phyloP scores from a whole-genome alignment of 2,329 filamentous ascomycete genomes.

The Septoria linicola region DNA sequence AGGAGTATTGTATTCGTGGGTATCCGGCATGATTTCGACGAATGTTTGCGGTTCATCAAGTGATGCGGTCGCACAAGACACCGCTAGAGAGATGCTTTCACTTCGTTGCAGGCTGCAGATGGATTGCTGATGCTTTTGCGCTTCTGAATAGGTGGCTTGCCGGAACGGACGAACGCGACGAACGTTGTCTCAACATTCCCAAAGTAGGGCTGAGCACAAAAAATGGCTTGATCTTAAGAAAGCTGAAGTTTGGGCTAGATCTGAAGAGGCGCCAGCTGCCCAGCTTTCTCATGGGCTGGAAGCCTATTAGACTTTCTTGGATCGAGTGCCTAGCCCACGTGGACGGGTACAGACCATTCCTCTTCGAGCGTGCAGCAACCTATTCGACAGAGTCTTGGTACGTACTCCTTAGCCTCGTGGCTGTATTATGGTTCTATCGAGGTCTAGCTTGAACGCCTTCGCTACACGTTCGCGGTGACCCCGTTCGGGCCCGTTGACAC shows the following conservation, averaged over 20 bases:
- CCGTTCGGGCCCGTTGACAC: background rate
- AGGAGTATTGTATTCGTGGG: too few relatives aligned
- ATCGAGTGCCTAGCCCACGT: background rate
- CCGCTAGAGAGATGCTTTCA: too few relatives aligned
- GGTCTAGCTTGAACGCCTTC: background rate
- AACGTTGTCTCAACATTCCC: background rate
- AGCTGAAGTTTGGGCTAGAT: background rate
- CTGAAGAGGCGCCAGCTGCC: background rate
- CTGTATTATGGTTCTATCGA: background rate
- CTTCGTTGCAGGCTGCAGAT: too few relatives aligned
- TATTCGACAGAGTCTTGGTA: background rate
- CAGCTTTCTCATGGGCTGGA: background rate
- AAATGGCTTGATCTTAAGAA: background rate
- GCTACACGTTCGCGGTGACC: background rate
- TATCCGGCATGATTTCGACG: too few relatives aligned
- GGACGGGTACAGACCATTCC: background rate
- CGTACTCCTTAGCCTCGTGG: background rate
- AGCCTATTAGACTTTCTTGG: background rate
- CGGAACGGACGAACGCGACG: too few relatives aligned
- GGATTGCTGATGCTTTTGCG: too few relatives aligned
- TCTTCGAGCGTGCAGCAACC: background rate
- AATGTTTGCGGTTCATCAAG: too few relatives aligned
- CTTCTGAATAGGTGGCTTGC: too few relatives aligned
- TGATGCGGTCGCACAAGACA: too few relatives aligned
- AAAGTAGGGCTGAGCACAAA: background rate